Evolutionary conservation across 345 rosid species (phyloP), one percentile per base, ranked within the genome.

Genomic region (Gossypium australe): DNA sequence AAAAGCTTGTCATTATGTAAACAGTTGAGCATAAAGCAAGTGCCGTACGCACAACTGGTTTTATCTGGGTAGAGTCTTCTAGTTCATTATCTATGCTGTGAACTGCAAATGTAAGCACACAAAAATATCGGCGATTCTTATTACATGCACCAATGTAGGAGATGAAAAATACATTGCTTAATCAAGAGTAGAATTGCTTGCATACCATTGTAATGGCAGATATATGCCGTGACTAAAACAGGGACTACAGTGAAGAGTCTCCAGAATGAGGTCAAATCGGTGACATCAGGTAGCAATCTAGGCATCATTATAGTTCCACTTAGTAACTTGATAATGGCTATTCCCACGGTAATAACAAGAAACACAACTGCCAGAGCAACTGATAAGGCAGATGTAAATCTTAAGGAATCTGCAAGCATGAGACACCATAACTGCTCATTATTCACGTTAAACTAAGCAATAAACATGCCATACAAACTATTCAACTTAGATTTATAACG

Each of bases 51-150:
- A 93, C 97, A 59, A 91, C 98, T 22, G 87, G 66, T 81, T 45
- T 84, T 38, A 91, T 90, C 88, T 84, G 86, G 34, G 90, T 77
- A 1, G 89, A 64, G 77, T 91, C 98, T 85, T 84, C 85, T 12
- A 93, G 92, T 83, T 95, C 98, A 85, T 90, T 95, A 83, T 89
- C 93, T 59, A 93, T 89, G 80, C 69, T 89, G 86, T 95, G 99
- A 83, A 93, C 98, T 95, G 88, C 81, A 82, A 76, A 80, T 70
- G 13, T 11, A 78, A n/a, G 77, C 18, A 57, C 27, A 27, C 68
- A 65, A 27, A 17, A 59, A 44, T 3, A 77, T 82, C 61, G 80
- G 76, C 34, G 9, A n/a, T 16, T 48, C 5, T 48, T 47, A 49
- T 38, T 27, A 18, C 9, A 29, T 11, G 1, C 22, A 14, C 3